A percentile compares a stretch with the other conserved stretches of the same genome.
Conservation (phyloP, 2,329 filamentous ascomycete species). For the Phaeomoniella chlamydospora region DNA sequence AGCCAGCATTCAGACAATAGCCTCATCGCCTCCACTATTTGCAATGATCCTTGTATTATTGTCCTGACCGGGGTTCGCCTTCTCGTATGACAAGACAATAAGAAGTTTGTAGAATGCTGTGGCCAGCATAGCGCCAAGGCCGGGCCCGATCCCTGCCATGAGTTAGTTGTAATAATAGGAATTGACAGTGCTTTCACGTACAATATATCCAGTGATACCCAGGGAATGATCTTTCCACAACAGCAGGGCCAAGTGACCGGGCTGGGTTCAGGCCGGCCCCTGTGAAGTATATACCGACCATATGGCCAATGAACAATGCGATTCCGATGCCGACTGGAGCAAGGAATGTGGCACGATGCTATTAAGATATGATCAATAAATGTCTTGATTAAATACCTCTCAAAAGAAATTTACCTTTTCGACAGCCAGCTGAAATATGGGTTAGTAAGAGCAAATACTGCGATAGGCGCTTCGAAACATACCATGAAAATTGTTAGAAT, state of each 20-base stretch:
- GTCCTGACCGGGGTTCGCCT: conserved; percentile 39
- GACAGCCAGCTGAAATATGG: too few relatives aligned
- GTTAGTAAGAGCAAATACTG: too few relatives aligned
- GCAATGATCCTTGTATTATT: too few relatives aligned
- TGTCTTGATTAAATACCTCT: too few relatives aligned
- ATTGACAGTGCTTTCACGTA: too few relatives aligned
- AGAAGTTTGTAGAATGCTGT: conserved; percentile 32
- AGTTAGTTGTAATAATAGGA: too few relatives aligned
- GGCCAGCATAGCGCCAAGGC: conserved; percentile 29
- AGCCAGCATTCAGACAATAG: too few relatives aligned
- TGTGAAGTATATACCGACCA: conserved; percentile 31
- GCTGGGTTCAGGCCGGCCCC: conserved; percentile 32
- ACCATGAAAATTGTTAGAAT: conserved; percentile 55
- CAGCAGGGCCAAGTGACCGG: conserved; percentile 29
- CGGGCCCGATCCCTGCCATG: conserved; percentile 29
- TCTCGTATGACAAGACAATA: conserved; percentile 25
- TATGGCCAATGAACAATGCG: conserved; percentile 47
- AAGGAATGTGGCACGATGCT: conserved; percentile 56
- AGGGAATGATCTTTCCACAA: conserved; percentile 27
- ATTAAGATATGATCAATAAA: too few relatives aligned
- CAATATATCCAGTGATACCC: conserved; percentile 35
- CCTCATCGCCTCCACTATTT: too few relatives aligned
- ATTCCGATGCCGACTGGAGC: conserved; percentile 59
- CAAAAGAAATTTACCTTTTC: too few relatives aligned
- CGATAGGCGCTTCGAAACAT: too few relatives aligned